Evolutionary conservation across 2,329 filamentous ascomycete species (phyloP), one percentile per base, ranked within the genome.

Genomic region (Cordyceps militaris): DNA sequence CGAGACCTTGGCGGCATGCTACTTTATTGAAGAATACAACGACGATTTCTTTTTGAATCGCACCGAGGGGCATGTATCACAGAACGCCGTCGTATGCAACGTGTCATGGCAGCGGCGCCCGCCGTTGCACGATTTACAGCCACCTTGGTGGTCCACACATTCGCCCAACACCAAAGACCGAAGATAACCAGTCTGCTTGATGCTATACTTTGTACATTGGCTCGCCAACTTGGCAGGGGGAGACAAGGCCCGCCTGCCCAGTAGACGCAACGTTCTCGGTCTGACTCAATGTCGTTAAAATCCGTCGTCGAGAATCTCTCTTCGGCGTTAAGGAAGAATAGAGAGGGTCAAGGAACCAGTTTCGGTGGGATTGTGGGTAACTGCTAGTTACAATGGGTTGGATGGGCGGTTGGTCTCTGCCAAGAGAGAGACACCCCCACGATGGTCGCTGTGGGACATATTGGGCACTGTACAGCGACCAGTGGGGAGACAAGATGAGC

Each of bases 311-410:
- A 19, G 9, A 19, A 21, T 36, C 21, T 1, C 14, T 9, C 8
- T 26, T 54, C 51, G 51, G 51, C 51, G 51, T 54, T 54, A 54
- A 46, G 28, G 8, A 36, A 46, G 21, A 19, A 54, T 6, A 13
- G 34, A 38, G 4, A 16, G 34, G 38, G n/a, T 34, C 24, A 24
- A 11, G 11, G 21, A n/a, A 7, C 19, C 4, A 21, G 23, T 24
- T 32, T 32, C 19, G 34, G 38, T 53, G 50, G 50, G 51, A 46
- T 36, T 54, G 51, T 46, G 51, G 51, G 23, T 16, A 13, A 16
- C 7, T 9, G 32, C 32, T 4, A 36, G 11, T 8, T n/a, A n/a
- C 32, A 3, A 36, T 4, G 4, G 32, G 32, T 8, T 3, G 32
- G 8, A 36, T 19, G 19, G 23, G 24, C 10, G 16, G 26, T 21